Base-by-base conservation (phyloP, 2,329 filamentous ascomycete genomes). In the Colletotrichum tamarilloi region DNA sequence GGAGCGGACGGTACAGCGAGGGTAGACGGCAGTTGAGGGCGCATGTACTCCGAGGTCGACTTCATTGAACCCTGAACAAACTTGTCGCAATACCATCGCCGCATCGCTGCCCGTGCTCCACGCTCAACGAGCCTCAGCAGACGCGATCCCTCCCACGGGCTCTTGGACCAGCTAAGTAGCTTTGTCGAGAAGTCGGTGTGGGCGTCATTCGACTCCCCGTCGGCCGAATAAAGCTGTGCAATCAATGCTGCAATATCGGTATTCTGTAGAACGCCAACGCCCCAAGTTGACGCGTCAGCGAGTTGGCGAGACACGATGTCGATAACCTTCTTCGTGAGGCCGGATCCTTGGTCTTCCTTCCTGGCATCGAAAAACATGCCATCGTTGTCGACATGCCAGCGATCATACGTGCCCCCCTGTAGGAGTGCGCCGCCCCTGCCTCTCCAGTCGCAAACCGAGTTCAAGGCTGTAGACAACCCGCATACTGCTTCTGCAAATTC, bases 401-500 rank as follows among this genome's bases (percentile, higher is more conserved):
- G 91, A 81, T 99, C 97, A 75, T 92, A 91, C 76, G 88, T 90
- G 9, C 94, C 94, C 64, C 86, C 87, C 66, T 92, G 88, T n/a
- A 94, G 88, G 30, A 94, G 87, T 58, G 97, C 92, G 1, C 97
- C 97, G 74, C 97, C 97, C 75, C 97, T 91, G 35, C 95, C 95
- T 78, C 90, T 90, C 97, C 97, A 99, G 79, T 96, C 94, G 80
- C 97, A 99, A 6, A 99, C 95, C 7, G 97, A 98, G 80, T 98
- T 98, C 64, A 99, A 86, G 1, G 97, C 96, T 72, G 97, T 98
- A 1, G 95, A 95, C 65, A 99, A 88, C 8, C 97, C 97, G 81
- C 97, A 99, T 0, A 99, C 96, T 7, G 97, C 97, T 84, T 99
- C 97, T 1, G 97, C 95, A 83, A 99, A 99, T 42, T 97, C 93